Evolutionary conservation across 1,284 basidiomycete genomes (phyloP), one percentile per base, ranked within the genome.

Genomic region (Somion occarium): DNA sequence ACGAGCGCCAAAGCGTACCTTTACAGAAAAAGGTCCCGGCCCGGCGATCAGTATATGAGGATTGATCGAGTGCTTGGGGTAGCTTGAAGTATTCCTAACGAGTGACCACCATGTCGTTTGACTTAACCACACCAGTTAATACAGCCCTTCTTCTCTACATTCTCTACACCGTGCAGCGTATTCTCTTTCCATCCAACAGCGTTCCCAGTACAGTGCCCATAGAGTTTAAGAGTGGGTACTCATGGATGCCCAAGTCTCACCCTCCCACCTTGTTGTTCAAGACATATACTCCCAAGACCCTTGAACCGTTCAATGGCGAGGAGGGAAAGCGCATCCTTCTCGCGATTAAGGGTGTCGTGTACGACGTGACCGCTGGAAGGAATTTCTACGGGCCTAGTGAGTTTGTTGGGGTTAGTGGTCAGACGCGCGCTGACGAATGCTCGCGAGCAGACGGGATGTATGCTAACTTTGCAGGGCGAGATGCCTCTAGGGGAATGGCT

Each of bases 401-500:
- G 53, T 52, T n/a, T 24, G 38, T 47, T 46, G n/a, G 15, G 44
- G 34, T 27, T n/a, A n/a, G 34, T 42, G 50, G 22, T 18, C 47
- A 42, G 46, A 27, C 26, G n/a, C 42, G 30, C 13, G 5, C 12
- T 34, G 30, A 34, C 30, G 30, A 34, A 34, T 15, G 7, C 15
- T 15, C 7, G 25, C 27, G 57, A 27, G 26, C 54, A 92, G 93
- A 87, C 61, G 94, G 94, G 1, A 93, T 94, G 79, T 98, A 98
- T 64, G 94, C 93, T 26, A 97, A 97, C 70, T 97, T 98, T 75
- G 93, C 94, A 1, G 94, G 94, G 2, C 75, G 93, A 48, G 94
- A 98, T 70, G 94, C 94, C 0, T 94, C 91, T 7, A 75, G 93
- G 43, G 93, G 94, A 11, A 96, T 97, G 93, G 94, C 94, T 5